A percentile compares a stretch with the other conserved stretches of the same genome.
Evolutionary conservation across 148 eudicot genomes (phyloP).

Genomic region (Rhododendron vialii): DNA sequence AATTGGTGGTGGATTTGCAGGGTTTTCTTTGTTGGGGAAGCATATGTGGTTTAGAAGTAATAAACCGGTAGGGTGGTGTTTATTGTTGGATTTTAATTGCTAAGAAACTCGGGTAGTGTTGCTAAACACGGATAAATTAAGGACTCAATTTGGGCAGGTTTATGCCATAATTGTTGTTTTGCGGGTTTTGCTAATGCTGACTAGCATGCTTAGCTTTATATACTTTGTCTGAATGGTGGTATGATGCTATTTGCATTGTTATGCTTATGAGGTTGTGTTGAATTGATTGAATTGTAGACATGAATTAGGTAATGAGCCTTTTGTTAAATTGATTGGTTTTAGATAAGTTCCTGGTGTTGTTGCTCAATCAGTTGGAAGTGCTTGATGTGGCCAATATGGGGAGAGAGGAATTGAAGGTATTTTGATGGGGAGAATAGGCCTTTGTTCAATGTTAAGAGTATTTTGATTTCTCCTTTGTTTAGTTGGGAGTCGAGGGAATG

Average conservation of each 20-base stretch:
- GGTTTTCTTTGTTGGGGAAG: background rate
- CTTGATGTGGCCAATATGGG: too few relatives aligned
- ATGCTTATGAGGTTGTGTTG: background rate
- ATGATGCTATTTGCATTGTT: background rate
- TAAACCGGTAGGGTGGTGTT: background rate
- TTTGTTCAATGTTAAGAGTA: too few relatives aligned
- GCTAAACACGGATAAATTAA: background rate
- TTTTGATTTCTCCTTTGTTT: too few relatives aligned
- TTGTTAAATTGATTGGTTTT: background rate
- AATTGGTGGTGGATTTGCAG: background rate
- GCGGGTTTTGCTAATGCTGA: background rate
- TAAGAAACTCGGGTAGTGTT: background rate
- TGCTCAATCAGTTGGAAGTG: background rate
- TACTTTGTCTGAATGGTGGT: background rate
- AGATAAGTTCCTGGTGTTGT: background rate
- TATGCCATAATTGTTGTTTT: background rate
- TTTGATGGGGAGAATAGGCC: too few relatives aligned
- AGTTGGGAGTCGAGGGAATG: too few relatives aligned
- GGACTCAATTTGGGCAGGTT: background rate
- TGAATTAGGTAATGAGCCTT: background rate
- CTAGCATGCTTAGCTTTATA: background rate
- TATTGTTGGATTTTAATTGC: background rate
- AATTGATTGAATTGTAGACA: background rate
- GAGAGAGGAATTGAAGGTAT: too few relatives aligned
- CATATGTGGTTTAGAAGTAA: background rate